These are phyloP conservation scores for Scheffersomyces spartinae DNA, from an alignment of 805 yeast species.

Conservation along the genomic window DNA sequence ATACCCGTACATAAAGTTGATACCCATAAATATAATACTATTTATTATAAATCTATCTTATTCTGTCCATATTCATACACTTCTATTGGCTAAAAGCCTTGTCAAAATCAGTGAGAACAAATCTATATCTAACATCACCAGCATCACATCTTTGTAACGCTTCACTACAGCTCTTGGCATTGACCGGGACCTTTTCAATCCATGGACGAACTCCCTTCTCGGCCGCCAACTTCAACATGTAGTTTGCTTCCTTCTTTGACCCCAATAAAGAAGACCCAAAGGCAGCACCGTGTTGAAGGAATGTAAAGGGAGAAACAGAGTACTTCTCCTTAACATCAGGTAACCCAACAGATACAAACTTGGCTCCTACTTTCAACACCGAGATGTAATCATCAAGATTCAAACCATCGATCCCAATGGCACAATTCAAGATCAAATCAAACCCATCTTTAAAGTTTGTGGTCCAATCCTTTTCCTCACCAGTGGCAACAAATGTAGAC, in stretches of 20 bases:
- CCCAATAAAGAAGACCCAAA: conserved; percentile 38
- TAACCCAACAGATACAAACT: conserved; percentile 37
- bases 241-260: conserved; percentile 34
- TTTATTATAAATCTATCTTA: no score
- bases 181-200: conserved; percentile 38
- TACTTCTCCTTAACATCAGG: conserved; percentile 29
- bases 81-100: conserved; percentile 36
- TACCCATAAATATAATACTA: no score
- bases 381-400: conserved; percentile 18
- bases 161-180: conserved; percentile 27
- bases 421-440: conserved; percentile 40
- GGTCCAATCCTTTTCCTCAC: conserved; percentile 34
- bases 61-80: no score
- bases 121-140: conserved; percentile 42
- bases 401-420: conserved; percentile 26
- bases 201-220: conserved; percentile 35
- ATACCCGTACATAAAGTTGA: no score
- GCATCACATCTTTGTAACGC: conserved; percentile 35
- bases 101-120: conserved; percentile 36
- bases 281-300: conserved; percentile 34
- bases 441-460: conserved; percentile 17
- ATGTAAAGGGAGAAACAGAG: conserved; percentile 37
- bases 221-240: conserved; percentile 35
- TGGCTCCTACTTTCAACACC: conserved; percentile 18
- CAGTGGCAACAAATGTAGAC: conserved; percentile 41